Evolutionary conservation across 2,329 filamentous ascomycete species (phyloP).

Genomic region (Botrytis porri): DNA sequence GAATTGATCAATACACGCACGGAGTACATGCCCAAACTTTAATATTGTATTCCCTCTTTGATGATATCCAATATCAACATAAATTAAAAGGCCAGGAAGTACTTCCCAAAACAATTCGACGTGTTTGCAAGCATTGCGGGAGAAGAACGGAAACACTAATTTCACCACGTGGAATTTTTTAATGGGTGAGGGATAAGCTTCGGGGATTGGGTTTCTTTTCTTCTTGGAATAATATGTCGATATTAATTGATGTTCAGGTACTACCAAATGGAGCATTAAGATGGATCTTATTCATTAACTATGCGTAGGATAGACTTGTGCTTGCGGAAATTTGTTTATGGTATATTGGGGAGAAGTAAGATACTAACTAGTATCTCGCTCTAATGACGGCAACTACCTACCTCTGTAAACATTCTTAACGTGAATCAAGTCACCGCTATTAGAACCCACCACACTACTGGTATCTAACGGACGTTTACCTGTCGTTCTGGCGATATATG

Average conservation of each 20-base stretch:
- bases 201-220: not conserved
- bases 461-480: conserved; percentile 11
- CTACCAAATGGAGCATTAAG: conserved; percentile 3
- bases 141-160: conserved; percentile 9
- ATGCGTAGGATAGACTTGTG: not conserved
- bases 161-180: conserved; percentile 13
- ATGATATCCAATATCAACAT: conserved; percentile 8
- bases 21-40: conserved; percentile 3
- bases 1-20: conserved; percentile 6
- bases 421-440: conserved; percentile 7
- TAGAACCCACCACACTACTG: not conserved
- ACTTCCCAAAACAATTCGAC: conserved; percentile 1
- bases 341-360: not conserved
- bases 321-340: conserved; percentile 6
- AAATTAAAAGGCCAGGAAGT: conserved; percentile 3
- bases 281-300: conserved; percentile 9
- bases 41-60: not conserved
- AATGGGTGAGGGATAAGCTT: conserved; percentile 13
- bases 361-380: not conserved
- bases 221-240: not conserved
- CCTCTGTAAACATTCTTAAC: not conserved
- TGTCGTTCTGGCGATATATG: not conserved
- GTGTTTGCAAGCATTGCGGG: not conserved
- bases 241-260: conserved; percentile 15
- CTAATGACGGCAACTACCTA: conserved; percentile 1